Evolutionary conservation across 2,329 filamentous ascomycete genomes (phyloP).

Genomic region (Gaeumannomyces tritici): DNA sequence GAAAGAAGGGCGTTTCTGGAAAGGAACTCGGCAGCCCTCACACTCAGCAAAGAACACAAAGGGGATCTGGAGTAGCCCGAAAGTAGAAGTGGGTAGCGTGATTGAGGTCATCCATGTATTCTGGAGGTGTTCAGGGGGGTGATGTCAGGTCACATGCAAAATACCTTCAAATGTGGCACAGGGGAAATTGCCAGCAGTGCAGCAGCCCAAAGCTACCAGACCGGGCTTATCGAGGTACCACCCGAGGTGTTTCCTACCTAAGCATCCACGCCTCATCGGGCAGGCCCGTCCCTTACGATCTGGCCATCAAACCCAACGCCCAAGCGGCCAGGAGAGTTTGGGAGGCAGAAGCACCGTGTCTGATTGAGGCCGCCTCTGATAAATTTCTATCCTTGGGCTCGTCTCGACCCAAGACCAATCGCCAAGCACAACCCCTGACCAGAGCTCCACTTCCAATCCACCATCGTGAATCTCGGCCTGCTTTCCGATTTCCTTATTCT

Average conservation of each 20-base stretch:
- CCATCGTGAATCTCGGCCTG: no score
- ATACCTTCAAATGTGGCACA: not conserved
- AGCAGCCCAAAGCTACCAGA: no score
- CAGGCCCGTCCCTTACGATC: not conserved
- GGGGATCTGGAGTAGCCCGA: not conserved
- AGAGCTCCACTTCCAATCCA: no score
- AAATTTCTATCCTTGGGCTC: not conserved
- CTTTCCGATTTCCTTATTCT: no score
- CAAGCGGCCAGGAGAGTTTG: not conserved
- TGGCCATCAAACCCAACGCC: not conserved
- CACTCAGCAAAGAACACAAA: not conserved
- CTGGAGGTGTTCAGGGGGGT: not conserved
- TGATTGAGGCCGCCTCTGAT: not conserved
- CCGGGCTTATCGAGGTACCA: no score
- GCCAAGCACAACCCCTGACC: no score
- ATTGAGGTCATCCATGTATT: not conserved
- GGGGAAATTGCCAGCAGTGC: no score
- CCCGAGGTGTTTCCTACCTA: no score
- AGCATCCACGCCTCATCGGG: not conserved
- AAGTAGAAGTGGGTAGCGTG: not conserved
- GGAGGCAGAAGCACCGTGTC: not conserved
- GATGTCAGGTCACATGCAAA: not conserved
- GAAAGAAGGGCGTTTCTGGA: not conserved
- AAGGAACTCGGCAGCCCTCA: not conserved
- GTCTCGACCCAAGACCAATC: no score